Conservation (phyloP, 164 flowering plant genomes). For the Liquidambar formosana region DNA sequence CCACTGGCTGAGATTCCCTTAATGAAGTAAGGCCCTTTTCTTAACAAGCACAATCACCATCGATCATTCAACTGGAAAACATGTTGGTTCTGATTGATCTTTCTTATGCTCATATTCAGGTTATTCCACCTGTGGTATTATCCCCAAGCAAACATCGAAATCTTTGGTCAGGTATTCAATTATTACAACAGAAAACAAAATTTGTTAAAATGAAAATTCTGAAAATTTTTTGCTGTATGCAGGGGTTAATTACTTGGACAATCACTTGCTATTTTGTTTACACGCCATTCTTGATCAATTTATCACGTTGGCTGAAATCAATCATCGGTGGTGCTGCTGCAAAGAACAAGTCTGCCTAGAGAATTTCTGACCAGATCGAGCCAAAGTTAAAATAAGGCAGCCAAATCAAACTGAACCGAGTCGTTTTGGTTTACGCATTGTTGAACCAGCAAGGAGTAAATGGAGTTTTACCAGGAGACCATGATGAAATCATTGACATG, state of each 20-base stretch:
- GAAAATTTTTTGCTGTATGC: slow-evolving; percentile 16
- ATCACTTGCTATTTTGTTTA: slow-evolving; percentile 86
- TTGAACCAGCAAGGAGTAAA: no score
- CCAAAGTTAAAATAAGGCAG: no score
- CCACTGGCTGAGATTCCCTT: slow-evolving; percentile 87
- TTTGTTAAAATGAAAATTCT: background rate
- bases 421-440: no score
- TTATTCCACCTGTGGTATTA: slow-evolving; percentile 81
- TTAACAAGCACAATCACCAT: background rate
- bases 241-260: slow-evolving; percentile 87
- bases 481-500: no score
- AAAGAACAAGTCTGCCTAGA: slow-evolving; percentile 10
- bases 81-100: background rate
- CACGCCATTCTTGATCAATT: slow-evolving; percentile 65
- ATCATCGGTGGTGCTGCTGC: slow-evolving; percentile 13
- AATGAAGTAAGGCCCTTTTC: slow-evolving; percentile 57
- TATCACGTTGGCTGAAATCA: slow-evolving; percentile 73
- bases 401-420: no score
- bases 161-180: slow-evolving; percentile 69
- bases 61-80: background rate
- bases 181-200: background rate
- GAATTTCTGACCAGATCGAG: background rate
- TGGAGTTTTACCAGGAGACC: no score
- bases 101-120: slow-evolving; percentile 36
- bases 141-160: slow-evolving; percentile 69